phyloP scores from a whole-genome alignment of 306 rosid species.

The Malus fusca region DNA sequence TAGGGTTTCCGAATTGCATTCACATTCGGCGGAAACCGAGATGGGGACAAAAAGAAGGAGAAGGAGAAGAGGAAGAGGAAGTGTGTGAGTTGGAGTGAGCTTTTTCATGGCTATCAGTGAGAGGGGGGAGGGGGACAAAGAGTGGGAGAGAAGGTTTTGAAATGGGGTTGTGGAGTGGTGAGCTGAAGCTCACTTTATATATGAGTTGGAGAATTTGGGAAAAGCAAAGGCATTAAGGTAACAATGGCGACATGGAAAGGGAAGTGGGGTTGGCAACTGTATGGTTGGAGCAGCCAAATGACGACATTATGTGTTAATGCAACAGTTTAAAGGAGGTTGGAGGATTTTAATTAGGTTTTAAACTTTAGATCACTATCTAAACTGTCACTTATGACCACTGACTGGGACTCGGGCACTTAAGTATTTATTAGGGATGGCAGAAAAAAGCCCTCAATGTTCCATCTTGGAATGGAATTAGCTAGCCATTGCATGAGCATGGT shows the following conservation, averaged over 20 bases:
- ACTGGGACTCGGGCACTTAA: not conserved
- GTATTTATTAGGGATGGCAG: not conserved
- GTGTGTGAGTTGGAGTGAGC: not conserved
- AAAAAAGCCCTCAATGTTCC: not conserved
- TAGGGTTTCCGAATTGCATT: conserved; percentile 5
- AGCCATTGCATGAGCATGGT: not conserved
- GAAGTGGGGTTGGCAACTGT: not conserved
- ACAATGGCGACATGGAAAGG: conserved; percentile 13
- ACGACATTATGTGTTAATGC: conserved; percentile 6
- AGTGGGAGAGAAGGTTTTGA: not conserved
- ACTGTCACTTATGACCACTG: not conserved
- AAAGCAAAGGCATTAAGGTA: not conserved
- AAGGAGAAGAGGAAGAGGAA: conserved; percentile 3
- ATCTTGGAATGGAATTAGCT: not conserved
- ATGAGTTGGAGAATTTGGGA: not conserved
- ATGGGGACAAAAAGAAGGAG: conserved; percentile 19
- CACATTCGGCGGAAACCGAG: conserved; percentile 26
- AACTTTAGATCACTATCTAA: not conserved
- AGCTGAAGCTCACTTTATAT: not conserved
- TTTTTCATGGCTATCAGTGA: conserved; percentile 5
- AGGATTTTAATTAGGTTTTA: not conserved
- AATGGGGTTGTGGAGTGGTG: not conserved
- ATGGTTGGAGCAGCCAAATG: conserved; percentile 1
- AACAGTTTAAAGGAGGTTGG: not conserved
- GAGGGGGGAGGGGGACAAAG: not conserved